Evolutionary conservation across 805 yeast species (phyloP).

Genomic region (Cyberlindnera meyerae): DNA sequence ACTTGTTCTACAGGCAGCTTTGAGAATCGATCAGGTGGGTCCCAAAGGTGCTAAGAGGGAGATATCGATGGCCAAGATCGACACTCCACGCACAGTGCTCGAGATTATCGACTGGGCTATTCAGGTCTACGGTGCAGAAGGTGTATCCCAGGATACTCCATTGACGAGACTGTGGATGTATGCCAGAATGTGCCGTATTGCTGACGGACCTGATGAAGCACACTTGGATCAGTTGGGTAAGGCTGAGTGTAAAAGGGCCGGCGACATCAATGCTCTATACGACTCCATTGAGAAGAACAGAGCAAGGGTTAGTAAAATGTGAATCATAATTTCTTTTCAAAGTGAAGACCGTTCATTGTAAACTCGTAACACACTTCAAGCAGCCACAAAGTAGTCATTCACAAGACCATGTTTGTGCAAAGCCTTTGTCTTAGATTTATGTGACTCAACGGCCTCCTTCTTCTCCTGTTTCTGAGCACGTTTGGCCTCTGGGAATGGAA

Average conservation of each 20-base stretch:
- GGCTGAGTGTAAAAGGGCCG: constrained; percentile 36
- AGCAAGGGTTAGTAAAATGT: constrained; percentile 17
- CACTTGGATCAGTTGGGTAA: constrained; percentile 55
- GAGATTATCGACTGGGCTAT: constrained; percentile 56
- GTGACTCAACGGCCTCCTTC: constrained; percentile 33
- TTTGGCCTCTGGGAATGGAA: constrained; percentile 61
- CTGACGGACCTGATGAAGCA: constrained; percentile 70
- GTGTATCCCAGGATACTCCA: constrained; percentile 56
- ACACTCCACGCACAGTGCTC: constrained; percentile 51
- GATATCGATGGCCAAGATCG: constrained; percentile 60
- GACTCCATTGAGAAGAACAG: constrained; percentile 17
- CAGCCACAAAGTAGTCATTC: constrained; percentile 43
- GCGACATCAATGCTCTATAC: constrained; percentile 32
- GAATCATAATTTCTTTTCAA: too few species aligned
- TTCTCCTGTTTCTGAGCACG: constrained; percentile 30
- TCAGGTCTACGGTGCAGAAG: constrained; percentile 62
- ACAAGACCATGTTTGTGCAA: constrained; percentile 52
- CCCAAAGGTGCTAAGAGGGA: constrained; percentile 52
- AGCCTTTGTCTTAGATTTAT: constrained; percentile 42
- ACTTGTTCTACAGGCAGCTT: constrained; percentile 56
- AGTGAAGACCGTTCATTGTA: too few species aligned
- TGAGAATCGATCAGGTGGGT: constrained; percentile 47
- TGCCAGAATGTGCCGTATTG: constrained; percentile 53
- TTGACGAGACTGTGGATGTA: constrained; percentile 49
- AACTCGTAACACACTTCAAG: too few species aligned